Conservation (phyloP, 2,329 filamentous ascomycete genomes). For the Rhytidhysteron rufulum region DNA sequence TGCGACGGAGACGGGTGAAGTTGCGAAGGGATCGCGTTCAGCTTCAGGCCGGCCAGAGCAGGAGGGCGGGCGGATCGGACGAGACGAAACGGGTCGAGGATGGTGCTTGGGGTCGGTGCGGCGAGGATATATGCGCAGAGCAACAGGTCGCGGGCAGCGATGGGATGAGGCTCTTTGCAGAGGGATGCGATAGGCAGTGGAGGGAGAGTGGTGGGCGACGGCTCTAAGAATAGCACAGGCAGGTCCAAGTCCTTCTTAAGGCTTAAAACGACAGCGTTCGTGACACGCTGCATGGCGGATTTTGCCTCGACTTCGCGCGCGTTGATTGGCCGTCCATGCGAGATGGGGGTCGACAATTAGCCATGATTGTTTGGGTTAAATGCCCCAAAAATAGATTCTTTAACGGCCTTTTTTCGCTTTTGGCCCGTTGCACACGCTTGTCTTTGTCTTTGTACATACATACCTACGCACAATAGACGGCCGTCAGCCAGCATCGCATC, state of each 20-base stretch:
- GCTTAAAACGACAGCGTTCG: too few species aligned
- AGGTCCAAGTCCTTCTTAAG: background rate
- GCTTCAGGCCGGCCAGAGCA: background rate
- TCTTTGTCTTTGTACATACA: background rate
- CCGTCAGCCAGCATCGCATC: background rate
- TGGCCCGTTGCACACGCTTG: background rate
- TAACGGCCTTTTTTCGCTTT: background rate
- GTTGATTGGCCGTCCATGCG: background rate
- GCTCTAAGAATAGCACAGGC: background rate
- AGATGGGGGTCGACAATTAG: background rate
- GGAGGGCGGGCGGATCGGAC: background rate
- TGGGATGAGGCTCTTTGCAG: constrained; percentile 4
- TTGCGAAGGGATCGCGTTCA: background rate
- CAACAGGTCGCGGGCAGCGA: background rate
- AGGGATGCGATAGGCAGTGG: background rate
- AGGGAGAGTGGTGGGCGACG: background rate
- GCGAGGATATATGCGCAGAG: constrained; percentile 2
- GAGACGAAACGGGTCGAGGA: background rate
- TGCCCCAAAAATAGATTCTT: background rate
- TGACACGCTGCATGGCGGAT: background rate
- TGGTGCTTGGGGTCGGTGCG: background rate
- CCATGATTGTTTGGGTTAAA: background rate
- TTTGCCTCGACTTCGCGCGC: background rate
- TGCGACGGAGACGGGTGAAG: background rate
- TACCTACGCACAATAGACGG: background rate